Conservation (phyloP, 768 basidiomycete species). For the Amanita molliuscula region DNA sequence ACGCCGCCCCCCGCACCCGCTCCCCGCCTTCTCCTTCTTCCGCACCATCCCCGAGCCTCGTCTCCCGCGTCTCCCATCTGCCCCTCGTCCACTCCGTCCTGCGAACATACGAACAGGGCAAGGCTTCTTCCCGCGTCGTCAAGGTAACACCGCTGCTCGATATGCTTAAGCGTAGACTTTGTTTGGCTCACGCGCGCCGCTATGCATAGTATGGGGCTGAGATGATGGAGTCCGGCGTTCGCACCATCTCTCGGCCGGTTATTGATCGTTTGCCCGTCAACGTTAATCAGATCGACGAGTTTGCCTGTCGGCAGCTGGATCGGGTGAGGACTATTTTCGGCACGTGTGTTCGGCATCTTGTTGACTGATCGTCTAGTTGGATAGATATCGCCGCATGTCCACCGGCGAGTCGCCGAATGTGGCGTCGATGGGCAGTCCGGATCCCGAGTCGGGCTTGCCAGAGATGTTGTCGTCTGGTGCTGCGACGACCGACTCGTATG, state of each 20-base stretch:
- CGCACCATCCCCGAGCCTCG: constrained; percentile 21
- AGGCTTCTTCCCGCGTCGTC: constrained; percentile 75
- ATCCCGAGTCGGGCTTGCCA: neutral
- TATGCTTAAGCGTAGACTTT: neutral
- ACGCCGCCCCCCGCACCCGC: constrained; percentile 18
- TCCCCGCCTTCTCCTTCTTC: constrained; percentile 3
- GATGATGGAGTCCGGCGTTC: constrained; percentile 79
- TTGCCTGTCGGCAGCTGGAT: constrained; percentile 83
- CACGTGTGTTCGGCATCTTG: constrained; percentile 1
- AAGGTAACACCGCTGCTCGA: constrained; percentile 41
- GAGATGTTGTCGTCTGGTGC: neutral
- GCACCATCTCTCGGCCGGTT: constrained; percentile 72
- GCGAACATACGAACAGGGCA: constrained; percentile 70
- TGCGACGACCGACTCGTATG: constrained; percentile 24
- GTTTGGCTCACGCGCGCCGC: neutral
- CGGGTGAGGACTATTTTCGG: constrained; percentile 37
- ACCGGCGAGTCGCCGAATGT: constrained; percentile 13
- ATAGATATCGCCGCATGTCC: constrained; percentile 37
- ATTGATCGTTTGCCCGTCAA: constrained; percentile 69
- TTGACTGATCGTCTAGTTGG: constrained; percentile 24
- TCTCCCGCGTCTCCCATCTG: constrained; percentile 49
- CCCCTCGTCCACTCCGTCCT: constrained; percentile 69
- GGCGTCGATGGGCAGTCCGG: constrained; percentile 1
- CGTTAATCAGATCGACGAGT: constrained; percentile 72
- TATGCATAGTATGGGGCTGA: constrained; percentile 69